A percentile compares a stretch with the other conserved stretches of the same genome.
These are phyloP conservation scores for Gnomoniopsis sp. DNA, from an alignment of 2,329 filamentous ascomycete genomes.

Conservation along the genomic window DNA sequence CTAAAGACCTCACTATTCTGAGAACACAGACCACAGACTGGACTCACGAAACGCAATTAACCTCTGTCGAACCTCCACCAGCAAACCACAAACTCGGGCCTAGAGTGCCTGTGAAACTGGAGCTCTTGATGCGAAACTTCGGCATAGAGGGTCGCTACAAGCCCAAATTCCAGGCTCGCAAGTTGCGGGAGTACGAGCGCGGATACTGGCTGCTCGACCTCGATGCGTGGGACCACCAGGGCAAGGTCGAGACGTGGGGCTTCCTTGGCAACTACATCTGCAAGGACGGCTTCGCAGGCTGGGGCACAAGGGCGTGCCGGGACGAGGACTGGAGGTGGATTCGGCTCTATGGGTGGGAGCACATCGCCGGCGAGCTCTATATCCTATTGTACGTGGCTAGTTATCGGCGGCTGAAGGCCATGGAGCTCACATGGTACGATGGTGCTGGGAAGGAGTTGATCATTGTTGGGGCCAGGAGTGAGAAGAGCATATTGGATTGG, in stretches of 20 bases:
- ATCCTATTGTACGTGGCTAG: conserved; percentile 72
- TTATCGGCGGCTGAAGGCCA: conserved; percentile 55
- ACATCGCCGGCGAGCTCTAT: conserved; percentile 69
- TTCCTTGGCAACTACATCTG: conserved; percentile 59
- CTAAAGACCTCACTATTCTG: neutral
- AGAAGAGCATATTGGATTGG: neutral
- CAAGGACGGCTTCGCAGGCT: conserved; percentile 55
- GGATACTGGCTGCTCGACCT: conserved; percentile 74
- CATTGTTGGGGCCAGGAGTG: conserved; percentile 33
- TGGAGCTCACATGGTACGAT: conserved; percentile 64
- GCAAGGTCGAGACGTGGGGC: conserved; percentile 56
- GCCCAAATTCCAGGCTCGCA: conserved; percentile 45
- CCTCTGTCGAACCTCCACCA: conserved; percentile 42
- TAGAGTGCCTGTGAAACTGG: conserved; percentile 40
- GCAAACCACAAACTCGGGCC: conserved; percentile 40
- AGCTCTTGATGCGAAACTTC: conserved; percentile 50
- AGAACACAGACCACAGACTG: neutral
- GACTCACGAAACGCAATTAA: neutral
- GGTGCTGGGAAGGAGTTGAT: conserved; percentile 52
- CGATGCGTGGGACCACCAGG: conserved; percentile 44
- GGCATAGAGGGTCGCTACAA: conserved; percentile 51
- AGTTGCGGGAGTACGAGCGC: conserved; percentile 60
- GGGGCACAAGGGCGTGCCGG: conserved; percentile 61
- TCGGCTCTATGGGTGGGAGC: conserved; percentile 75
- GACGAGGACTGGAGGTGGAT: conserved; percentile 45